Conservation (phyloP, 2,329 filamentous ascomycete genomes). For the Epichloe scottii region DNA sequence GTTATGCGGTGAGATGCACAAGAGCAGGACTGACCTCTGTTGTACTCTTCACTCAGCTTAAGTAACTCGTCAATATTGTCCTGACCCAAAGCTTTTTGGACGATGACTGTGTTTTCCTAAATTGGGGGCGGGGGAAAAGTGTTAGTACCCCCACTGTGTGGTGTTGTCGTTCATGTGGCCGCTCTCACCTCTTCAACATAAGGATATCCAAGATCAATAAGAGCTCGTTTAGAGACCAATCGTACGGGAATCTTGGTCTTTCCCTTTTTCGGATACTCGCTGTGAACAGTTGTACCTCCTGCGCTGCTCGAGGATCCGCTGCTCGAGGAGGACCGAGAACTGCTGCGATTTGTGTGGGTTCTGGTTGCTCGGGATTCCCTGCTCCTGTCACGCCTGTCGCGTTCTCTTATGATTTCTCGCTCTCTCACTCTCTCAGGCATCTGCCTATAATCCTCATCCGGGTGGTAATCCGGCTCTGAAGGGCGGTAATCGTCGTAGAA, state of each 20-base stretch:
- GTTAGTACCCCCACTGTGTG: neutral
- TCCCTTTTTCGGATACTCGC: constrained; percentile 66
- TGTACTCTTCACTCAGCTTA: constrained; percentile 67
- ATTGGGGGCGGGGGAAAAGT: neutral
- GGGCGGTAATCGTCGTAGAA: constrained; percentile 55
- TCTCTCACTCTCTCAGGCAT: constrained; percentile 49
- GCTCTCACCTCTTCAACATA: constrained; percentile 67
- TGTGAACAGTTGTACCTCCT: constrained; percentile 39
- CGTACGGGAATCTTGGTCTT: constrained; percentile 79
- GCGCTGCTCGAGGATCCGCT: constrained; percentile 34
- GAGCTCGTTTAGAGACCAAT: constrained; percentile 66
- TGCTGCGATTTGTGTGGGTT: constrained; percentile 26
- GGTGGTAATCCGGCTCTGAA: constrained; percentile 54
- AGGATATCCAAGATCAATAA: constrained; percentile 76
- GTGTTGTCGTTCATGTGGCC: constrained; percentile 5
- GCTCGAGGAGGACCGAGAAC: constrained; percentile 33
- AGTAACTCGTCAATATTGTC: constrained; percentile 87
- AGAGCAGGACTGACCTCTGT: constrained; percentile 31
- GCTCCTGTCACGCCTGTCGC: constrained; percentile 30
- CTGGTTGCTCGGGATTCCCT: constrained; percentile 28
- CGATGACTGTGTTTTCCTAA: constrained; percentile 67
- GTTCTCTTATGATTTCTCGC: constrained; percentile 42
- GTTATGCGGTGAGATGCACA: neutral
- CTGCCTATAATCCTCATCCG: constrained; percentile 59
- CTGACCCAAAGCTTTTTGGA: constrained; percentile 75